Evolutionary conservation across 176 grass and related monocot genomes (phyloP), one percentile per base, ranked within the genome.

Genomic region (Triticum dicoccoides): DNA sequence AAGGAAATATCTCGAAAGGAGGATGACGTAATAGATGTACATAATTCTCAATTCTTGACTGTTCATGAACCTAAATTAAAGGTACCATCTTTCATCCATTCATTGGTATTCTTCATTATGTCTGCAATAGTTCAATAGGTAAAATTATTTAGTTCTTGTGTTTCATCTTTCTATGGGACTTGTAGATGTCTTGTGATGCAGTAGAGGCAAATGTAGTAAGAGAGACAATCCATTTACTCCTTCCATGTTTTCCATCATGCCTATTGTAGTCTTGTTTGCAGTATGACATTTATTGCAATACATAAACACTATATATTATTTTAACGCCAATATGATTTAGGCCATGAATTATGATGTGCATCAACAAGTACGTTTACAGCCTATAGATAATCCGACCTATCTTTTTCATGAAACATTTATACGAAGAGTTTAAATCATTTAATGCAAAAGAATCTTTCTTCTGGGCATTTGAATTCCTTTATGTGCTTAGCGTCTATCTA

Each of bases 41-140:
- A 94, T 89, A 87, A 94, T 90, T 91, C 73, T 80, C 87, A 47
- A 39, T 51, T 91, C 30, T 87, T 85, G 78, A 90, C 94, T 86
- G 97, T 99, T 85, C 30, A 94, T 42, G 97, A 99, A 81, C 97
- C 97, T 83, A 99, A 96, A 83, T 82, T 99, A 34, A 99, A 99
- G 94, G 97, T 99, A 88, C 61, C 61, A 80, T 44, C 35, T 81
- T 74, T 89, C 74, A 65, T 74, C 24, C 69, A 42, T 90, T 23
- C 41, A 64, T 9, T 66, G 42, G 61, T 80, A 9, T 81, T 68
- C 2, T 44, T 38, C 85, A 32, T 86, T 65, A 8, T 44, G 47
- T 71, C 12, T 79, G 54, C 47, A 30, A 33, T 69, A 68, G 18
- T 61, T 83, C 1, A 65, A 82, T 5, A 38, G 73, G 76, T 54